Base-by-base conservation (phyloP, 805 yeast genomes). In the Barnettozyma sucrosica region DNA sequence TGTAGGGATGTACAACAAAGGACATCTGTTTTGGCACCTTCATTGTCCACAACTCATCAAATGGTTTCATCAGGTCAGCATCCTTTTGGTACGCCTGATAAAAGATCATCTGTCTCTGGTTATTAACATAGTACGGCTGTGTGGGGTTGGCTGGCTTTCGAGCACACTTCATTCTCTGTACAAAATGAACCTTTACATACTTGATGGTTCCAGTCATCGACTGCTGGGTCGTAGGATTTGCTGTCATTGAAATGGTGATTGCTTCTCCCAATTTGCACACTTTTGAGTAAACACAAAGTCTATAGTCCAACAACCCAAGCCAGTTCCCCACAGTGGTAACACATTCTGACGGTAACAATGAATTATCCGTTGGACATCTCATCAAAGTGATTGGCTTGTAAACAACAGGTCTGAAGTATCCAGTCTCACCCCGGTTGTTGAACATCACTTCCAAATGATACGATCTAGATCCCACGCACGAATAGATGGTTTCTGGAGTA, bases 111-210 rank as follows among this genome's bases (percentile, higher is more conserved):
- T 49, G 44, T n/a, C 23, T 45, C 26, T 45, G 51, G 6, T 24
- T 19, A 19, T 38, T 24, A 8, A 37, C 13, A 23, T 49, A 36
- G 19, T 33, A 14, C 9, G 41, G 34, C 4, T 36, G 16, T 5
- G 14, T 19, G 11, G 6, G 13, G n/a, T 19, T 37, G 11, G 19
- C n/a, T 36, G 40, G 40, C 11, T 14, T 13, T 16, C 40, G 44
- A 11, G 53, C 51, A 33, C 55, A 57, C 30, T 44, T 50, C 14
- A 45, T 19, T 40, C 46, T 57, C 44, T 57, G 56, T 3, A 49
- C 30, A 21, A 57, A 46, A 6, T 41, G 26, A 2, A 55, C 47
- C 32, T 46, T 57, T 19, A 52, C 36, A 21, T 46, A 40, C n/a
- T 45, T 50, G 24, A 57, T 44, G 10, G 18, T 23, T 2, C 53